Evolutionary conservation across 371 early-diverging fungal species (phyloP).

Genomic region (Mucor ambiguus): DNA sequence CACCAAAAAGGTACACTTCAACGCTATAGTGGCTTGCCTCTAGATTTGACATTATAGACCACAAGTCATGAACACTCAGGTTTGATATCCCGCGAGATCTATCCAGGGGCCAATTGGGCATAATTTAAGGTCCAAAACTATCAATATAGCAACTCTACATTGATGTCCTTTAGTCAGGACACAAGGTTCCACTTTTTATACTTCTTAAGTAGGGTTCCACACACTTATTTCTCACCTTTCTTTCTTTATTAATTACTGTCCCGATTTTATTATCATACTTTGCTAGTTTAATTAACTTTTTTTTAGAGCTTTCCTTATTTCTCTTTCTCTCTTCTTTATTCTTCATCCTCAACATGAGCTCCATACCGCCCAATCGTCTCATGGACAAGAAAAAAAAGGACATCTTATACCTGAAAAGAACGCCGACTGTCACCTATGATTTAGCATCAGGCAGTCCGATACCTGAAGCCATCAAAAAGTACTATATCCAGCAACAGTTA

Average conservation of each 20-base stretch:
- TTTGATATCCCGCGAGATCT: not conserved
- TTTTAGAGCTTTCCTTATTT: not conserved
- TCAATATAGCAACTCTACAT: not conserved
- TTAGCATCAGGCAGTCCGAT: conserved; percentile 27
- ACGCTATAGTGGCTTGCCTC: not conserved
- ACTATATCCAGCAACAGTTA: conserved; percentile 44
- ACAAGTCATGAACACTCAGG: too few relatives aligned
- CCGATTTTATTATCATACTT: not conserved
- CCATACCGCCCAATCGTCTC: not conserved
- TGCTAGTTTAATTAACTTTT: conserved; percentile 3
- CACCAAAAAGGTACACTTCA: not conserved
- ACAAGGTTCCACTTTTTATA: not conserved
- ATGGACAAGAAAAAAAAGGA: not conserved
- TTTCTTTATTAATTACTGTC: not conserved
- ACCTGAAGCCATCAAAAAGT: conserved; percentile 39
- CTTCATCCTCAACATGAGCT: not conserved
- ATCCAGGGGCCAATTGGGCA: not conserved
- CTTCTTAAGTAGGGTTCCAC: not conserved
- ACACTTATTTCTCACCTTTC: not conserved
- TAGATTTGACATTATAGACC: not conserved
- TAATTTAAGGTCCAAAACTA: not conserved
- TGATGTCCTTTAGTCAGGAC: not conserved
- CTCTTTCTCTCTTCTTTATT: conserved; percentile 6
- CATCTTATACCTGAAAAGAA: conserved; percentile 18
- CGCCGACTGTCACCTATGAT: conserved; percentile 19